A percentile compares a stretch with the other conserved stretches of the same genome.
phyloP scores from a whole-genome alignment of 1,284 basidiomycete species.

The Leccinum subrobustum region DNA sequence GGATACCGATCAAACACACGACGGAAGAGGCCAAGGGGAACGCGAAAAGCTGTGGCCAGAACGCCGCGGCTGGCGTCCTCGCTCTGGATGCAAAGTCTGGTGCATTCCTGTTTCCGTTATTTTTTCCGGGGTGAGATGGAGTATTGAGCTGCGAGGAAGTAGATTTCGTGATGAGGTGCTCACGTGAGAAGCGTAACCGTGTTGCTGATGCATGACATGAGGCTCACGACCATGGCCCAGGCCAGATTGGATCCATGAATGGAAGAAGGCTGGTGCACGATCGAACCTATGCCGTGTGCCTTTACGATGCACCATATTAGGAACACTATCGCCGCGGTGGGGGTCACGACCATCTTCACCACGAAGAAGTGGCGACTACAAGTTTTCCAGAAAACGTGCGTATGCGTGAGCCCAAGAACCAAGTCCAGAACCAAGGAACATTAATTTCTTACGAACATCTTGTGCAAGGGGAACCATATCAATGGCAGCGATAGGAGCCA shows the following conservation, averaged over 20 bases:
- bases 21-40: conserved; percentile 77
- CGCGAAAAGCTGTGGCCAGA: conserved; percentile 71
- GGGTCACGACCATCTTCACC: conserved; percentile 72
- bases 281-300: conserved; percentile 80
- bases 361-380: conserved; percentile 77
- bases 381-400: conserved; percentile 19
- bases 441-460: conserved; percentile 51
- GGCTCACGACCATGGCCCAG: conserved; percentile 78
- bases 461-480: conserved; percentile 80
- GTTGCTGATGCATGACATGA: conserved; percentile 81
- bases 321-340: conserved; percentile 73
- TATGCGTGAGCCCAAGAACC: neutral
- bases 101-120: conserved; percentile 52
- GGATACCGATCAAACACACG: conserved; percentile 82
- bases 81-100: conserved; percentile 80
- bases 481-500: conserved; percentile 79
- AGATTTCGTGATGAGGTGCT: conserved; percentile 20
- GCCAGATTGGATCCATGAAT: conserved; percentile 70
- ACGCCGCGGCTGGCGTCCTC: conserved; percentile 60
- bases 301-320: conserved; percentile 82
- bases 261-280: conserved; percentile 64
- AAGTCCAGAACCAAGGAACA: conserved; percentile 11
- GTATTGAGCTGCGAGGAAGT: conserved; percentile 2
- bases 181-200: conserved; percentile 75
- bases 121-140: conserved; percentile 16